Conservation (phyloP, 2,329 filamentous ascomycete species). For the Rhinocladiella mackenziei region DNA sequence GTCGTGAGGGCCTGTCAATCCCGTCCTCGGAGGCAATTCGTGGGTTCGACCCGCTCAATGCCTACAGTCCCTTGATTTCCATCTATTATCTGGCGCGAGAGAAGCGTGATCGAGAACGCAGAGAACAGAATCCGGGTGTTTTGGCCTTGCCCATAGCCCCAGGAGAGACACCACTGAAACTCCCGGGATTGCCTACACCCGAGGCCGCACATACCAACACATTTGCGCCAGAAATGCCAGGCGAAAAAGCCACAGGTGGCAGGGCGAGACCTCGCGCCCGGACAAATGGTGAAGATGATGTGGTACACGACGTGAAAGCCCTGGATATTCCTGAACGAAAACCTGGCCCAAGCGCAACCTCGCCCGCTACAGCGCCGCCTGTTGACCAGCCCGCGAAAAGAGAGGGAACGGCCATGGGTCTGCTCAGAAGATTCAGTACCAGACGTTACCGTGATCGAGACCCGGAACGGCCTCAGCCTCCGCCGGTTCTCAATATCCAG, state of each 20-base stretch:
- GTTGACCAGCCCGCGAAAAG: constrained; percentile 66
- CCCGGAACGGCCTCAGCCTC: constrained; percentile 61
- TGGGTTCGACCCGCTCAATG: constrained; percentile 84
- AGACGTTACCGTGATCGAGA: constrained; percentile 62
- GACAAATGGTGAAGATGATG: constrained; percentile 92
- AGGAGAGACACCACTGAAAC: constrained; percentile 54
- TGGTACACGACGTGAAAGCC: constrained; percentile 67
- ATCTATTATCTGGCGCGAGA: constrained; percentile 96
- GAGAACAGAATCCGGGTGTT: constrained; percentile 57
- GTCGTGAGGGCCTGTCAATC: constrained; percentile 76
- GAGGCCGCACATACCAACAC: constrained; percentile 86
- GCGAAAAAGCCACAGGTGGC: constrained; percentile 80
- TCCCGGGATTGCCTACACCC: constrained; percentile 75
- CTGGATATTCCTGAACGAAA: constrained; percentile 48
- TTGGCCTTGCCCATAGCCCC: constrained; percentile 54
- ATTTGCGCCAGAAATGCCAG: constrained; percentile 78
- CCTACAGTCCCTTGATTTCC: constrained; percentile 85
- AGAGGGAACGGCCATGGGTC: constrained; percentile 78
- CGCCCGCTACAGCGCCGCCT: constrained; percentile 33
- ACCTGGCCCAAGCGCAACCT: constrained; percentile 38
- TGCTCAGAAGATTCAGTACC: constrained; percentile 88
- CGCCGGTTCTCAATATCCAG: constrained; percentile 76
- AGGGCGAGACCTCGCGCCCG: constrained; percentile 78
- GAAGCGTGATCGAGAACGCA: constrained; percentile 71
- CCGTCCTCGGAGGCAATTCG: constrained; percentile 84